Evolutionary conservation across 108 stramenopile genomes (phyloP).

Genomic region (Nannochloropsis gaditana): DNA sequence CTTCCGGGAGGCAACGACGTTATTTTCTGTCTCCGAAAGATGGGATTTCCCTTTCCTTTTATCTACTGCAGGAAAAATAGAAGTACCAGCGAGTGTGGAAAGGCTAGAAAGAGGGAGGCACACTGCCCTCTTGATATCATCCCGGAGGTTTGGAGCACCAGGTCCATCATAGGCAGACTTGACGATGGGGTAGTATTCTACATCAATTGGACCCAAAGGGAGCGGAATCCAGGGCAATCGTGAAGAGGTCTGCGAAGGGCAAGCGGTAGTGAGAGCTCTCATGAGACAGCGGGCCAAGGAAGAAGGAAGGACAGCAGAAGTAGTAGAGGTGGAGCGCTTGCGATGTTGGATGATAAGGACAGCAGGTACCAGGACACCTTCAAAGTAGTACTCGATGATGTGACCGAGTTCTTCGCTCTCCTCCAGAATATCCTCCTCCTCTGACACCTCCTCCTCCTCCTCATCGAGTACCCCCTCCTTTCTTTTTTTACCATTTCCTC

Average conservation of each 20-base stretch:
- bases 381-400: slow-evolving; percentile 60
- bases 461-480: no score
- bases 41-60: no score
- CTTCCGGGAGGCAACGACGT: not conserved
- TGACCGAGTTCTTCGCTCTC: slow-evolving; percentile 44
- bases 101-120: not conserved
- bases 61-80: not conserved
- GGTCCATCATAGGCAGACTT: not conserved
- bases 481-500: no score
- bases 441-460: no score
- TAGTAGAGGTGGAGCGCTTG: not conserved
- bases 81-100: not conserved
- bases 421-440: no score
- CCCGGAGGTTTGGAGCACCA: not conserved
- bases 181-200: not conserved
- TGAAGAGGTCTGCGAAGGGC: not conserved
- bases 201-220: not conserved
- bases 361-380: slow-evolving; percentile 56
- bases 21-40: not conserved
- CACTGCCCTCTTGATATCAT: not conserved
- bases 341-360: slow-evolving; percentile 55
- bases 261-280: not conserved
- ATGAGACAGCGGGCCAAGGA: not conserved
- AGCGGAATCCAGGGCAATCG: not conserved
- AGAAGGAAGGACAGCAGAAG: not conserved